Evolutionary conservation across 352 stramenopile genomes (phyloP), one percentile per base, ranked within the genome.

Genomic region (Proteromonas lacertae): DNA sequence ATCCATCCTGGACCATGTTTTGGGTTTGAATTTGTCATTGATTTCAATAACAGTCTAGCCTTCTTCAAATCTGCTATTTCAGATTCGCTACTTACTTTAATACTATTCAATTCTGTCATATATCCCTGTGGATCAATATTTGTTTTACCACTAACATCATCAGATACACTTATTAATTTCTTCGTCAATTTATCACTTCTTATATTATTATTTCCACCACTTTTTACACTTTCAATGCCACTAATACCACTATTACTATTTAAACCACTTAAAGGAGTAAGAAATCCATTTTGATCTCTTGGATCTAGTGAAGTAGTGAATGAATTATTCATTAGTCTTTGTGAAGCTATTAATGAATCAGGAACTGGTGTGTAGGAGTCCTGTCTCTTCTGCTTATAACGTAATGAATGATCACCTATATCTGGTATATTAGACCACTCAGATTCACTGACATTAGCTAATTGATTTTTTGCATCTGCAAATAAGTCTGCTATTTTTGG

Each of bases 11-110:
- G 81, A 4, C 66, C 77, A 54, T 99, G 81, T 46, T 90, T 92
- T 1, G 82, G 86, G 61, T 99, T 96, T 1, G 78, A 96, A 55
- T 84, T 71, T 2, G 80, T 87, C 9, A 97, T 74, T 0, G 65
- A 89, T 36, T 79, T 79, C 8, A 96, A 61, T 10, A 96, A 50
- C 29, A 93, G 50, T 7, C 83, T 62, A 16, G 83, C 83, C 47
- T 96, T 96, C 46, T 95, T 86, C 29, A 96, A 91, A 54, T 98
- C 84, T 17, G 76, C 79, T 26, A 96, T 77, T 52, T 95, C 73
- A 0, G 75, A 68, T 39, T 86, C 70, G 18, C 62, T 74, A 23
- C 62, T 71, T 29, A 92, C 66, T 44, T 88, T 87, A 28, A 84
- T 41, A 38, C 56, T 86, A 44, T 88, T 90, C 25, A 96, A 56